Conservation (phyloP, 345 rosid species). For the Orychophragmus violaceus region DNA sequence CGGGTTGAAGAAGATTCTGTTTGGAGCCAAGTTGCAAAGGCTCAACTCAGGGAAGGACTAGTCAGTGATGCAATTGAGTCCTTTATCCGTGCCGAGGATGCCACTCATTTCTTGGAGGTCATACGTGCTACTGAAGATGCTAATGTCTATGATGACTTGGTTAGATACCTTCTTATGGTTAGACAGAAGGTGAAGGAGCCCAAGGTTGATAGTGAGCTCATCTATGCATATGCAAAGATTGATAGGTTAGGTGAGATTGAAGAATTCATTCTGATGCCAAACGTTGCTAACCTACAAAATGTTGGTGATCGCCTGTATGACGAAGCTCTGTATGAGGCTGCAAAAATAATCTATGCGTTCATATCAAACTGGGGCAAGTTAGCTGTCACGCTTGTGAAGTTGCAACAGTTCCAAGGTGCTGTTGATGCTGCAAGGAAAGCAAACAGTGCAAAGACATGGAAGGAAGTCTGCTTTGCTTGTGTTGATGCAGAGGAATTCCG, state of each 20-base stretch:
- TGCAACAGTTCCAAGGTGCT: conserved; percentile 95
- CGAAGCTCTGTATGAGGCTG: conserved; percentile 87
- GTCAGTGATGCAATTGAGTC: conserved; percentile 97
- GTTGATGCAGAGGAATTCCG: conserved; percentile 98
- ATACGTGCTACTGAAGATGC: conserved; percentile 72
- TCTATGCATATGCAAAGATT: conserved; percentile 95
- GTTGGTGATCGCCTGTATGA: conserved; percentile 96
- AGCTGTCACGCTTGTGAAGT: conserved; percentile 90
- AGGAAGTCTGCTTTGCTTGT: conserved; percentile 98
- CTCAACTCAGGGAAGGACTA: conserved; percentile 89
- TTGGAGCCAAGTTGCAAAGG: conserved; percentile 96
- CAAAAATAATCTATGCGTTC: conserved; percentile 88
- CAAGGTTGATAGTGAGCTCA: conserved; percentile 92
- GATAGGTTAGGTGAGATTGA: conserved; percentile 85
- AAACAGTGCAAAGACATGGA: conserved; percentile 99
- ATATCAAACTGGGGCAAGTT: conserved; percentile 99
- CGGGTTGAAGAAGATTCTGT: conserved; percentile 97
- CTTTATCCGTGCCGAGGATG: conserved; percentile 89
- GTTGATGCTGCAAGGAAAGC: conserved; percentile 99
- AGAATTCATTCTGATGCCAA: conserved; percentile 97
- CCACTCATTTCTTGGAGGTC: conserved; percentile 70
- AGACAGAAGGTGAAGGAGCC: conserved; percentile 95
- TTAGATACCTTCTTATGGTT: conserved; percentile 92
- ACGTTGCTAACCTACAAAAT: conserved; percentile 87
- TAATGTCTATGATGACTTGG: conserved; percentile 90